Percentiles rank a stretch among this genome's conserved stretches.
Evolutionary conservation across 495 filamentous ascomycete genomes (phyloP).

Genomic region (Hyaloscypha bicolor): DNA sequence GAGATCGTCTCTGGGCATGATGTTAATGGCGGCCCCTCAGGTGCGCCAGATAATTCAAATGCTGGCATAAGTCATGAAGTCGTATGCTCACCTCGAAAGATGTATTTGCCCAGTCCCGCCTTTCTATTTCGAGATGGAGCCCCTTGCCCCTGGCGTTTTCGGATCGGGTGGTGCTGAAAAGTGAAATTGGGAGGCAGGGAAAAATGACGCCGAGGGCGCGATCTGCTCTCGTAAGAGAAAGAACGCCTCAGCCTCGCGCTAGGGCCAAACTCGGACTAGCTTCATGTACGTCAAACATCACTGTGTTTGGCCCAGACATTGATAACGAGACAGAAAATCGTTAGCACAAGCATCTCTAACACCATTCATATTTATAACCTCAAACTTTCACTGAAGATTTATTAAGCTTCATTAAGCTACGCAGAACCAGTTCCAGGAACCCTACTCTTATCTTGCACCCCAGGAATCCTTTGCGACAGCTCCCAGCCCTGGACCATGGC

Average conservation of each 20-base stretch:
- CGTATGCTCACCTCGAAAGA: conserved; percentile 30
- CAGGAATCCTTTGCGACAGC: not conserved
- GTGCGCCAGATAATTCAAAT: conserved; percentile 16
- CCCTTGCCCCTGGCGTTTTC: conserved; percentile 4
- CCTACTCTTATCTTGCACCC: not conserved
- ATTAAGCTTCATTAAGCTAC: not conserved
- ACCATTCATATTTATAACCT: not conserved
- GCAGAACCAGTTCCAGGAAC: not conserved
- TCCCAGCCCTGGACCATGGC: not conserved
- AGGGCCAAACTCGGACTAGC: not conserved
- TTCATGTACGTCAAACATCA: not conserved
- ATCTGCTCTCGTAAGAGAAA: conserved; percentile 6
- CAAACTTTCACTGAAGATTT: not conserved
- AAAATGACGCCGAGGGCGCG: conserved; percentile 7
- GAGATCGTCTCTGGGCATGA: conserved; percentile 65
- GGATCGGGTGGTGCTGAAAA: conserved; percentile 19
- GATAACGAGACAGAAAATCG: too few relatives aligned
- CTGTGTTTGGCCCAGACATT: too few relatives aligned
- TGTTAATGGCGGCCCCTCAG: conserved; percentile 30
- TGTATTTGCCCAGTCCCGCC: conserved; percentile 11
- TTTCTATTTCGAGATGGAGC: not conserved
- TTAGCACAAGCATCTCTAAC: not conserved
- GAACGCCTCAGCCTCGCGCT: not conserved
- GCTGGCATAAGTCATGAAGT: conserved; percentile 14
- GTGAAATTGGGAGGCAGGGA: conserved; percentile 22